Base-by-base conservation (phyloP, 805 yeast genomes). In the Kazachstania viticola region DNA sequence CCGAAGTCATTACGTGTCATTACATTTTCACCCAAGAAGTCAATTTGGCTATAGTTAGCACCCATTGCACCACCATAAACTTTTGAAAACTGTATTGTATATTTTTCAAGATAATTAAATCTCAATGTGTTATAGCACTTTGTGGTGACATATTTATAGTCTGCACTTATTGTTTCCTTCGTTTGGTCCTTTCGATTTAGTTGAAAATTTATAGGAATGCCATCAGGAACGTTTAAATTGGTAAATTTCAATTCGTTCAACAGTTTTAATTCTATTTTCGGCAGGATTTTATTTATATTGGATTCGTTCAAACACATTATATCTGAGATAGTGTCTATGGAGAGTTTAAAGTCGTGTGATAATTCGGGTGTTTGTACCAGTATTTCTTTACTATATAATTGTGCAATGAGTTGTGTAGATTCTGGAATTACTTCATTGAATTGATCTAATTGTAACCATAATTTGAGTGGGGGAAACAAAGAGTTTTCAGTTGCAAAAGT, bases 401-500 rank as follows among this genome's bases (percentile, higher is more conserved):
- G 48, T 17, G 47, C 24, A 6, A 54, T 25, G 25, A 48, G 44
- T 17, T 53, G 51, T 7, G 41, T 35, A 1, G 52, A 35, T 9
- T 40, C 42, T 5, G 32, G 39, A 8, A 47, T 29, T 1, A 52
- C 48, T 16, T 37, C 41, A 27, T 45, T 49, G 18, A 40, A 35
- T 14, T 51, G 56, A 29, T 52, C 56, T 13, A 50, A 32, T 24
- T 50, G 51, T 16, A 54, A 37, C 54, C 56, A 50, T 15, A 55
- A 25, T 31, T 55, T 55, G 22, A 54, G 14, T 3, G 32, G 34
- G 9, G 36, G 28, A 15, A 19, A 5, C 29, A 29, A 16, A 31
- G 31, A 25, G 26, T 38, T 8, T 24, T 40, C 36, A 5, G 58
- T 52, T 3, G 42, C 37, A 31, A 49, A 45, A 17, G 38, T 46